phyloP scores from a whole-genome alignment of 257 asterid species.

The Lycium barbarum region DNA sequence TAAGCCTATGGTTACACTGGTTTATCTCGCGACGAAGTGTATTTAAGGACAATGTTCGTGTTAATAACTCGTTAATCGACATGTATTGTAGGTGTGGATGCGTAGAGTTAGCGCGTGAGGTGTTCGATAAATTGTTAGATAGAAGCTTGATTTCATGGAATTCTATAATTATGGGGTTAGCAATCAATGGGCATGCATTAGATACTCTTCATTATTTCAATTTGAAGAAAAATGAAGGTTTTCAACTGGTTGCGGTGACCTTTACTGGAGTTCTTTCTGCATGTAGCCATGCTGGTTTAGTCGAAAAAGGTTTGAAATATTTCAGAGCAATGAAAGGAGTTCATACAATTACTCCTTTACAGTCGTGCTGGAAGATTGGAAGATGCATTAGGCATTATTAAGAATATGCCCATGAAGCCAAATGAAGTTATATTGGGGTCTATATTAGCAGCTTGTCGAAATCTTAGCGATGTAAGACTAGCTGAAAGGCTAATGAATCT shows the following conservation, averaged over 20 bases:
- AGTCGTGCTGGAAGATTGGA: constrained; percentile 76
- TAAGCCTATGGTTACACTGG: constrained; percentile 77
- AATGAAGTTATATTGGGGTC: constrained; percentile 81
- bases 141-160: constrained; percentile 83
- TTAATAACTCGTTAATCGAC: constrained; percentile 69
- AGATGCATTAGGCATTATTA: constrained; percentile 60
- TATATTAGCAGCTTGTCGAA: constrained; percentile 68
- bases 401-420: constrained; percentile 71
- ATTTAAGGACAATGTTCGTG: constrained; percentile 48
- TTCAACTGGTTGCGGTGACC: constrained; percentile 73
- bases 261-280: constrained; percentile 85
- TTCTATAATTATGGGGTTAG: constrained; percentile 73
- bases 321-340: constrained; percentile 54
- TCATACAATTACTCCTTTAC: constrained; percentile 59
- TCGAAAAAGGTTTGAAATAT: constrained; percentile 54
- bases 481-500: constrained; percentile 66
- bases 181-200: constrained; percentile 63
- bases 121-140: constrained; percentile 57
- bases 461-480: constrained; percentile 46
- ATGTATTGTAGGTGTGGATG: constrained; percentile 83
- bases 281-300: constrained; percentile 81
- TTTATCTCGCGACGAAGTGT: constrained; percentile 39
- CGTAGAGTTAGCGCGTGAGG: constrained; percentile 64
- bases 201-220: constrained; percentile 59
- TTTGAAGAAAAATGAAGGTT: constrained; percentile 55